phyloP scores from a whole-genome alignment of 805 yeast species.

The Priceomyces carsonii region DNA sequence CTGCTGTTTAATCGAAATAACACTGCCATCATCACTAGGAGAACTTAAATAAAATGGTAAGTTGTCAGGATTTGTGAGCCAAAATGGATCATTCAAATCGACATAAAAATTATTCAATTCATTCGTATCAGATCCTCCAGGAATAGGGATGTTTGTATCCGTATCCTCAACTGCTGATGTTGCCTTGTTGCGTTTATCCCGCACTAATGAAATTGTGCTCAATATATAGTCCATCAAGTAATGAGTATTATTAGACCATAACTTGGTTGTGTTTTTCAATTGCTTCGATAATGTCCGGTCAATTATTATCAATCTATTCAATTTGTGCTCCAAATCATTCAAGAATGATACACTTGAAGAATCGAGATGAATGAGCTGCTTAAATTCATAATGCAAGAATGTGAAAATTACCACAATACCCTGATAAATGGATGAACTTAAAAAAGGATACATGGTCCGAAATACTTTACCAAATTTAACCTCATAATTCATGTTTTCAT shows the following conservation, averaged over 20 bases:
- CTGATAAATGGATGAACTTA: conserved; percentile 51
- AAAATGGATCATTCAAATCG: conserved; percentile 50
- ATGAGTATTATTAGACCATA: conserved; percentile 38
- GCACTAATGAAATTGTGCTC: conserved; percentile 26
- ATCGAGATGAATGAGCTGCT: conserved; percentile 13
- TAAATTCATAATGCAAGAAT: conserved; percentile 44
- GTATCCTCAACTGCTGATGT: not conserved
- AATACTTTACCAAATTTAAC: conserved; percentile 33
- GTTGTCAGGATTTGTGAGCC: conserved; percentile 51
- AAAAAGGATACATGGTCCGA: conserved; percentile 45
- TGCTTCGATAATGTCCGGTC: conserved; percentile 23
- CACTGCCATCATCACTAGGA: conserved; percentile 24
- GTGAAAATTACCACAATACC: conserved; percentile 53
- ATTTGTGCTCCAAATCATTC: conserved; percentile 19
- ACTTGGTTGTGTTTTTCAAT: conserved; percentile 15
- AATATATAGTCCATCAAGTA: conserved; percentile 32
- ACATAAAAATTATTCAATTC: conserved; percentile 38
- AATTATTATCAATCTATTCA: conserved; percentile 22
- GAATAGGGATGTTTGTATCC: not conserved
- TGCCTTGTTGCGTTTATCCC: conserved; percentile 15
- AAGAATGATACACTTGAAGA: conserved; percentile 17
- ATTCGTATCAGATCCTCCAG: not conserved
- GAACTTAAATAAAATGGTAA: conserved; percentile 36
- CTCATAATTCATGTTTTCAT: conserved; percentile 6
- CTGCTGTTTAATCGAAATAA: not conserved